These are phyloP conservation scores for Erigeron philadelphicus DNA, from an alignment of 140 eudicot species.

Conservation along the genomic window DNA sequence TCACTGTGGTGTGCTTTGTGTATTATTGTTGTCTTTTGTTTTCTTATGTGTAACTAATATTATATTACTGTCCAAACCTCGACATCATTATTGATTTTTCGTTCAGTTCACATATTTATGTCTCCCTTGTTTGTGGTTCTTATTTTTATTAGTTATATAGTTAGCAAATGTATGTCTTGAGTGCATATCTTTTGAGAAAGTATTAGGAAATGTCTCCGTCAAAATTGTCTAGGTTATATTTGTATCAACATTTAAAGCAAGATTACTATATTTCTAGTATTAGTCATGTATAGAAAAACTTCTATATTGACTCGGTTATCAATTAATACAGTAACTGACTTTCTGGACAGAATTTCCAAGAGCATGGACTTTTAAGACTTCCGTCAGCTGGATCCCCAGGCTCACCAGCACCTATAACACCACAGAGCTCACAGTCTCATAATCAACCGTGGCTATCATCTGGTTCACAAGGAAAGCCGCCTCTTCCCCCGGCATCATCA, in stretches of 20 bases:
- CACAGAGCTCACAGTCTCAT: conserved; percentile 57
- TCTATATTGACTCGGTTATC: neutral
- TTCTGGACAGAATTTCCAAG: conserved; percentile 63
- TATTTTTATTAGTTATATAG: neutral
- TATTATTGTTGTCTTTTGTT: neutral
- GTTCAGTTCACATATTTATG: conserved; percentile 9
- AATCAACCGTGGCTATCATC: conserved; percentile 84
- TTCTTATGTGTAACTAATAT: conserved; percentile 3
- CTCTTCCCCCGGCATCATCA: conserved; percentile 52
- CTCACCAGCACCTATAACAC: conserved; percentile 43
- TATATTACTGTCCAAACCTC: neutral
- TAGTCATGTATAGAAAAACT: conserved; percentile 1
- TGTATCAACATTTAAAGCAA: neutral
- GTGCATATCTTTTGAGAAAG: neutral
- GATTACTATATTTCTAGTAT: neutral
- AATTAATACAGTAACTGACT: neutral
- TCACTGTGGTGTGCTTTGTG: conserved; percentile 1
- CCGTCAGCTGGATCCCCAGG: conserved; percentile 53
- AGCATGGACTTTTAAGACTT: conserved; percentile 58
- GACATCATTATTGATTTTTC: neutral
- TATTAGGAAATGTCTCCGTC: neutral
- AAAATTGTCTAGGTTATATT: neutral
- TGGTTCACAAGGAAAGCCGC: conserved; percentile 70
- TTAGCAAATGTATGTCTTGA: neutral
- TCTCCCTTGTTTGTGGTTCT: conserved; percentile 11